These are phyloP conservation scores for Aspergillus flavus DNA, from an alignment of 2,329 filamentous ascomycete genomes.

Conservation along the genomic window DNA sequence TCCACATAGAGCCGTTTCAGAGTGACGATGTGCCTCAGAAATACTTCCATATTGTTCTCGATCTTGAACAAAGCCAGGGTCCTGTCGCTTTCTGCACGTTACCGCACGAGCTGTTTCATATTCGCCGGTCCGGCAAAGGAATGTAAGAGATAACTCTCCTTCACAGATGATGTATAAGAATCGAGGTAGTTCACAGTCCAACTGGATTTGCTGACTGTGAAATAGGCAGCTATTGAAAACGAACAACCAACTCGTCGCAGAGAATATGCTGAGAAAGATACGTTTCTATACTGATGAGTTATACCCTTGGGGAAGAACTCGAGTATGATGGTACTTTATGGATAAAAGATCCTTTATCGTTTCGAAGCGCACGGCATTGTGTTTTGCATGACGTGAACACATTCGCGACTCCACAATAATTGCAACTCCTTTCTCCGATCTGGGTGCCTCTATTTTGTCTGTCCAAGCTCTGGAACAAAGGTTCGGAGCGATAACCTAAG, in stretches of 20 bases:
- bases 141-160: background rate
- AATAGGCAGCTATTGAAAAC: background rate
- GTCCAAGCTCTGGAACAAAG: background rate
- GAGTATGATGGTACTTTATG: background rate
- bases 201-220: background rate
- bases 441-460: background rate
- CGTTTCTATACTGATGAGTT: background rate
- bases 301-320: constrained; percentile 1
- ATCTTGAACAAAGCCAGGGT: background rate
- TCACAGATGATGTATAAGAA: background rate
- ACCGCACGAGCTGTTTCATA: background rate
- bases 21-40: background rate
- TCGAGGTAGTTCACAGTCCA: background rate
- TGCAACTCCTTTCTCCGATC: background rate
- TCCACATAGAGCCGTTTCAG: background rate
- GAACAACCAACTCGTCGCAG: background rate
- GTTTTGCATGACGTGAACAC: background rate
- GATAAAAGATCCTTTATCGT: background rate
- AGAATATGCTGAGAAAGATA: background rate
- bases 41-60: constrained; percentile 3
- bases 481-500: background rate
- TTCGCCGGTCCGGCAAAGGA: background rate
- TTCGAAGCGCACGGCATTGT: background rate
- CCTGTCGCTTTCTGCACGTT: background rate
- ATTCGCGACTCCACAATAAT: background rate